phyloP scores from a whole-genome alignment of 768 basidiomycete species.

The Paxillus ammoniavirescens region DNA sequence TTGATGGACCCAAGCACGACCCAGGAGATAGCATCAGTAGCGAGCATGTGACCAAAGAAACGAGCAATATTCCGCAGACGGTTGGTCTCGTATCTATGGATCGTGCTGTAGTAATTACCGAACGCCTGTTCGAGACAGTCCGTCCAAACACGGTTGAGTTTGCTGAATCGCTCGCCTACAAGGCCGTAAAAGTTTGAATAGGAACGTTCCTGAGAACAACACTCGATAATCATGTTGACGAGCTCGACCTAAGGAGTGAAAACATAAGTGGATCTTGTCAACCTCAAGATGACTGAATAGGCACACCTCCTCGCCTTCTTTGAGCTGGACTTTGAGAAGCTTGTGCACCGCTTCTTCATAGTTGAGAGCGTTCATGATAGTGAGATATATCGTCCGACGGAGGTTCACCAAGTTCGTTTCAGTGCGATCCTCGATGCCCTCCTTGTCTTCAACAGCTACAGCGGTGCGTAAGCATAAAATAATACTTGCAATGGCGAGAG shows the following conservation, averaged over 20 bases:
- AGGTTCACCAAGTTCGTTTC: constrained; percentile 96
- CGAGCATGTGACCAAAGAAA: constrained; percentile 91
- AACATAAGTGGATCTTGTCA: not conserved
- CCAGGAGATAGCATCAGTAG: constrained; percentile 90
- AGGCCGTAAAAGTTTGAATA: constrained; percentile 98
- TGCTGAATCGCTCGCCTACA: constrained; percentile 93
- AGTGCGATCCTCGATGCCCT: constrained; percentile 92
- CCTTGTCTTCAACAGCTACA: constrained; percentile 69
- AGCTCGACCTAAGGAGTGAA: constrained; percentile 72
- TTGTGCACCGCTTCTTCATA: constrained; percentile 99
- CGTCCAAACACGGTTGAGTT: constrained; percentile 93
- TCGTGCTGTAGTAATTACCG: constrained; percentile 86
- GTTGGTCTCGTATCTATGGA: constrained; percentile 99
- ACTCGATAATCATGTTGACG: constrained; percentile 98
- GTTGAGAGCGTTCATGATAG: constrained; percentile 98
- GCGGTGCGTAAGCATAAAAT: constrained; percentile 15
- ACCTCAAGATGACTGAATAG: not conserved
- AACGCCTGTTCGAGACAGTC: constrained; percentile 88
- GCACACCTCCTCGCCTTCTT: constrained; percentile 90
- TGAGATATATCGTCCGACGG: constrained; percentile 90
- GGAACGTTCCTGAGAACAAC: constrained; percentile 98
- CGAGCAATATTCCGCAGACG: constrained; percentile 95
- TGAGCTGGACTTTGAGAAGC: constrained; percentile 86
- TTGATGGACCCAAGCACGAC: constrained; percentile 77
- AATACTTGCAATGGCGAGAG: constrained; percentile 16